These are phyloP conservation scores for Tuber indicum DNA, from an alignment of 495 filamentous ascomycete genomes.

Conservation along the genomic window DNA sequence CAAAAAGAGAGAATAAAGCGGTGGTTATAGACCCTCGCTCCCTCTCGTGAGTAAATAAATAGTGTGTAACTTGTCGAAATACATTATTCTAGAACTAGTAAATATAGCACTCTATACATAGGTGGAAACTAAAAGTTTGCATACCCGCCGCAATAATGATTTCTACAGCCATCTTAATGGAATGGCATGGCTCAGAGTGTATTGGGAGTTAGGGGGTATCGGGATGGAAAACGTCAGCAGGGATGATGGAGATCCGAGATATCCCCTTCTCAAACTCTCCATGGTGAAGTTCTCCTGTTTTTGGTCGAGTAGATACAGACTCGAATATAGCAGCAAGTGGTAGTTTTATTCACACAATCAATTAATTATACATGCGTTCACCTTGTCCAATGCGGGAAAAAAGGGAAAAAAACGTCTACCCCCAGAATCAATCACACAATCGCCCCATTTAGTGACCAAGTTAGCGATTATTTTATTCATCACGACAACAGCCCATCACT, in stretches of 20 bases:
- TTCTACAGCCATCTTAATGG: not conserved
- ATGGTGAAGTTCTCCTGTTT: not conserved
- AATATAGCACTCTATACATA: not conserved
- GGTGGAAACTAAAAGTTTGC: not conserved
- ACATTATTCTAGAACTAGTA: constrained; percentile 1
- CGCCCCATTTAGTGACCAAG: not conserved
- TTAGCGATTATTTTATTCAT: not conserved
- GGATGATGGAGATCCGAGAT: not conserved
- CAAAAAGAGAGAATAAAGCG: constrained; percentile 23
- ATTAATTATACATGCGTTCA: not conserved
- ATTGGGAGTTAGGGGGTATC: not conserved
- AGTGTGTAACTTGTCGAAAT: not conserved
- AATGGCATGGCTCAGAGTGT: not conserved
- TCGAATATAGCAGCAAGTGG: not conserved
- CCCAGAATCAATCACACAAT: not conserved
- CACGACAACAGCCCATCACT: not conserved
- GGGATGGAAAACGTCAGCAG: not conserved
- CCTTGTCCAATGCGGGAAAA: too few species aligned
- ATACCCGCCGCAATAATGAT: not conserved
- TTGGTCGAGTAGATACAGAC: not conserved
- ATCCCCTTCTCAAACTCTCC: not conserved
- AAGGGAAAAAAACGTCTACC: too few species aligned
- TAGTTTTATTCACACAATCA: not conserved
- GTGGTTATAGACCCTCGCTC: constrained; percentile 9
- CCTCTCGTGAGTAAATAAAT: not conserved